Base-by-base conservation (phyloP, 2,329 filamentous ascomycete species). In the Fusarium brachygibbosum region DNA sequence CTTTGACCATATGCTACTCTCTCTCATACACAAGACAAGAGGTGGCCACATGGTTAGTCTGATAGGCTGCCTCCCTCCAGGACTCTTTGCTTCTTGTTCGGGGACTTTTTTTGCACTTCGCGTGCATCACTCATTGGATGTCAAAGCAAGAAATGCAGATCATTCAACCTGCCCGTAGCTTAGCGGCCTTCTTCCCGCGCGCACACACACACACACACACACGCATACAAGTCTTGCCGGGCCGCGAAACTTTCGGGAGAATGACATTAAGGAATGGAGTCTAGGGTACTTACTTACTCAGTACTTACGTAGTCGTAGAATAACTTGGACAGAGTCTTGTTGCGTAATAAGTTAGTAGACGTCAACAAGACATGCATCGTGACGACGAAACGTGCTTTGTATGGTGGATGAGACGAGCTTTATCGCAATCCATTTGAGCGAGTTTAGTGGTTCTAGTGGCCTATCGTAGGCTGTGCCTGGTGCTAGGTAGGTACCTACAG, bases 341-440 rank as follows among this genome's bases (percentile, higher is more conserved):
- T 70, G 71, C 66, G 71, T 72, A 73, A 73, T 66, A 49, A 21
- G 17, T 51, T 35, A 28, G 23, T 29, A 17, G 31, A 52, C 49
- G 21, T 48, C 52, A 63, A 60, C 66, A 73, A 72, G 23, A 68
- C 63, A 68, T 35, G 68, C 58, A 52, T 48, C 68, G 17, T 58
- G 38, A 49, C 32, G 16, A 35, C 51, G 51, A 72, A 75, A 75
- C 73, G 73, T 75, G 72, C 73, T 68, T 55, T 37, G 57, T 51
- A 57, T 64, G 69, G 65, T 75, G 73, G 70, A 75, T 72, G 71
- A 66, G 63, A 74, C 49, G 51, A 69, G 50, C 48, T 56, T 51
- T 45, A 53, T 29, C 54, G 28, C n/a, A 45, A 46, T 42, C 44
- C 34, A 25, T 46, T 54, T 32, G 52, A 41, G 48, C 48, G 41